Base-by-base conservation (phyloP, 345 rosid genomes). In the Corymbia maculata region DNA sequence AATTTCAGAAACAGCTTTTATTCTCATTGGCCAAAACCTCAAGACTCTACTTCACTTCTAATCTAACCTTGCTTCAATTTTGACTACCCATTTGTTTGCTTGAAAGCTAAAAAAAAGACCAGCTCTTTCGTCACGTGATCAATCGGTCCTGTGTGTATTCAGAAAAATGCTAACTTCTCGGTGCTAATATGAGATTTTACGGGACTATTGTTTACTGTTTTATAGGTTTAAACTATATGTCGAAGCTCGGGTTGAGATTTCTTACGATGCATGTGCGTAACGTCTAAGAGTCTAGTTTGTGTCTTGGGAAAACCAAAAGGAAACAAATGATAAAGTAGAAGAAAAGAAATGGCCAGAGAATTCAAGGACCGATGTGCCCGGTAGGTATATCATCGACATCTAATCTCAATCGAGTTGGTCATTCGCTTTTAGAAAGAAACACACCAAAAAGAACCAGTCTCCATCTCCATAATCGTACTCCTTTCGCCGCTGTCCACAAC, bases 141-240 rank as follows among this genome's bases (percentile, higher is more conserved):
- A 13, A n/a, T n/a, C 15, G 2, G 14, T 64, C 0, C 2, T 14
- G 19, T n/a, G 1, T 10, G 0, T 15, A 36, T 52, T 52, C 6
- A 36, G 7, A 14, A 52, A 52, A 52, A 52, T 52, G 14, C 14
- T 52, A 14, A 52, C 6, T 15, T 15, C 6, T 52, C 17, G 6
- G 13, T 14, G 17, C 17, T 1, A 19, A 2, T 15, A 2, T n/a
- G 19, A 7, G 9, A 64, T 64, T 14, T 28, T 13, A 13, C 3
- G 1, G 5, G 10, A n/a, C 32, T 4, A 3, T 0, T 3, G 1
- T 64, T 17, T 0, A n/a, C 75, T 3, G 16, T 64, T 13, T 6
- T 13, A 8, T n/a, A 19, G 14, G 2, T n/a, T 61, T 13, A 28
- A 26, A 61, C 32, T 5, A n/a, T 64, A 64, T 15, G 7, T 2